Conservation (phyloP, 805 yeast species). For the Yarrowia phangngaensis region DNA sequence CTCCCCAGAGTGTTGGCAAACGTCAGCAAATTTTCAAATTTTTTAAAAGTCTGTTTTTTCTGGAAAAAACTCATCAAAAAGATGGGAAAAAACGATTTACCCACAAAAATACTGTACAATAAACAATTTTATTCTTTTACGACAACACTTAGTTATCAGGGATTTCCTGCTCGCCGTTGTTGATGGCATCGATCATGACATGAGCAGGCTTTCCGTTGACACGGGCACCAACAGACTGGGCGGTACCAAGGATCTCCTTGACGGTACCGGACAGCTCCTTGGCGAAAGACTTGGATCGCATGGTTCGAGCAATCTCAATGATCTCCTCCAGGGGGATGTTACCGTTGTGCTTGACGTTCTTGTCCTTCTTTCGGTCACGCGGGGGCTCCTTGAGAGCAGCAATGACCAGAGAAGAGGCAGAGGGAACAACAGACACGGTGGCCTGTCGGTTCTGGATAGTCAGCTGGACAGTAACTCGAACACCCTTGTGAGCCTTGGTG, state of each 20-base stretch:
- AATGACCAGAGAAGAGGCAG: constrained; percentile 98
- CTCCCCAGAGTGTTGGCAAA: constrained; percentile 95
- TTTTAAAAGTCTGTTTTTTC: constrained; percentile 25
- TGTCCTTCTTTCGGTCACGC: constrained; percentile 99
- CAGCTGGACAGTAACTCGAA: constrained; percentile 97
- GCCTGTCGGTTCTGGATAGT: constrained; percentile 99
- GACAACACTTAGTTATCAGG: constrained; percentile 38
- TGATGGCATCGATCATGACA: constrained; percentile 96
- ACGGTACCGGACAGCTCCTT: constrained; percentile 94
- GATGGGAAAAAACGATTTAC: constrained; percentile 10
- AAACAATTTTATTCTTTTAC: constrained; percentile 27
- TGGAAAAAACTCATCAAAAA: background rate
- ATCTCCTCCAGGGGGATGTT: constrained; percentile 96
- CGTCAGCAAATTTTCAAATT: constrained; percentile 35
- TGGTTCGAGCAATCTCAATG: constrained; percentile 93
- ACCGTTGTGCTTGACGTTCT: constrained; percentile 99
- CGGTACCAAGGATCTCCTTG: constrained; percentile 99
- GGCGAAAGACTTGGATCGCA: constrained; percentile 97
- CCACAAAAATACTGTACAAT: too few relatives aligned
- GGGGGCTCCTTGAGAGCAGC: constrained; percentile 99
- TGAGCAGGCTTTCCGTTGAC: constrained; percentile 99
- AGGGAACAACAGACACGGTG: constrained; percentile 96
- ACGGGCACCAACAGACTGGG: constrained; percentile 99
- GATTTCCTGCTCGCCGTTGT: constrained; percentile 93
- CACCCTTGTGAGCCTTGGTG: constrained; percentile 98